These are phyloP conservation scores for Coelastrella sp. DNA, from an alignment of 139 green algal species.

Conservation along the genomic window DNA sequence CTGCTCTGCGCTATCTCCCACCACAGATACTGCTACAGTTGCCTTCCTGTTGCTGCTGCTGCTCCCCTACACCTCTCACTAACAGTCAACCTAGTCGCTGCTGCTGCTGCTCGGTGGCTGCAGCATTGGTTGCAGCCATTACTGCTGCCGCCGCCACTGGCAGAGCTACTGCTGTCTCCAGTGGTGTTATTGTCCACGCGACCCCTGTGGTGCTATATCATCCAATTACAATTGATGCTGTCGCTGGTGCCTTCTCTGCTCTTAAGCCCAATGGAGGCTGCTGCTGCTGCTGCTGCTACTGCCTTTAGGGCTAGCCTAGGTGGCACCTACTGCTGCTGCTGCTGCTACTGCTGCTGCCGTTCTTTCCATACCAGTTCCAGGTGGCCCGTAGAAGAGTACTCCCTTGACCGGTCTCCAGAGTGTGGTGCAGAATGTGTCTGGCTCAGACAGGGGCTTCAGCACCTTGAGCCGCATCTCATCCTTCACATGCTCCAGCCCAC, in stretches of 20 bases:
- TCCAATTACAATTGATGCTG: background rate
- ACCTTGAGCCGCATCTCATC: conserved; percentile 78
- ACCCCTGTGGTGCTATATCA: background rate
- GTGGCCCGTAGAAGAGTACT: conserved; percentile 93
- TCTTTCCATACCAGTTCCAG: conserved; percentile 76
- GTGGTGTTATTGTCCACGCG: too few relatives aligned
- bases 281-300: background rate
- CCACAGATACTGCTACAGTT: background rate
- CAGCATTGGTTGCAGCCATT: background rate
- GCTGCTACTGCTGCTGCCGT: background rate
- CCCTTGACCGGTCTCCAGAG: conserved; percentile 87
- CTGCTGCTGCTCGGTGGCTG: background rate
- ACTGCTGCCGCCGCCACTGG: background rate
- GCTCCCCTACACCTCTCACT: background rate
- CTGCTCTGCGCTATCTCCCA: background rate
- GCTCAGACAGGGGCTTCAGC: conserved; percentile 84
- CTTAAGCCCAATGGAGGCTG: background rate
- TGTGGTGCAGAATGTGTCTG: conserved; percentile 81
- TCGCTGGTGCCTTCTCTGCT: background rate
- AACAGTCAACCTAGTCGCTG: background rate
- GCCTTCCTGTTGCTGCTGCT: background rate
- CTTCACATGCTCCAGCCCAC: conserved; percentile 77
- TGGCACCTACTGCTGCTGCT: background rate
- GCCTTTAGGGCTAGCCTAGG: too few relatives aligned
- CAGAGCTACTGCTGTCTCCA: too few relatives aligned